Evolutionary conservation across 805 yeast species (phyloP), one percentile per base, ranked within the genome.

Genomic region (Wickerhamomyces xylosicus): DNA sequence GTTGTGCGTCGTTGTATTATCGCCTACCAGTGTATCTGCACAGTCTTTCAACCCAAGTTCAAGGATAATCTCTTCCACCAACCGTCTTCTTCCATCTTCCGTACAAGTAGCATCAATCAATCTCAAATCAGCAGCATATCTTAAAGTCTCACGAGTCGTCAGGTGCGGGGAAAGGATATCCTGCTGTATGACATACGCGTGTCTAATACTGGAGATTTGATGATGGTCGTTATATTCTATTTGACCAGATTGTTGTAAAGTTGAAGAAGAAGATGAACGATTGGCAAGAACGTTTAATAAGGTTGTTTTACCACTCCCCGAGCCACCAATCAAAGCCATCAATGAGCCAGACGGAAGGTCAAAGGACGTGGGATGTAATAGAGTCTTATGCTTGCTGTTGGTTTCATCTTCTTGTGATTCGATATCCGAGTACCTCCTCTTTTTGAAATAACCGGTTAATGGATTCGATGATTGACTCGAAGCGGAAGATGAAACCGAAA

Each of bases 251-350:
- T 67, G 64, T 3, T 41, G 43, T 40, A 75, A 50, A 6, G 33
- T 6, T 5, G 33, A 31, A 8, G 33, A 31, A 7, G 69, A 61
- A 9, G 62, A 54, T 0, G 66, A 47, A 45, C 82, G 57, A 33
- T 72, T 68, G 0, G 86, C 81, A 25, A 81, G 57, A 1, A 74
- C 73, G 51, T 86, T 86, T 27, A 86, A 62, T 35, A 85, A 54
- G 0, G 95, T 84, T 0, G 95, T 86, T 52, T 86, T 85, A 3
- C 95, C 95, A 3, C 87, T 77, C 0, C 95, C 95, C 0, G 90
- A 80, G 0, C 95, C 94, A 6, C 95, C 95, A 64, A 86, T 76
- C 9, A 86, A 81, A 4, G 95, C 95, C 64, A 85, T 69, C 33
- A 86, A 53, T 2, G 80, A 66, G 13, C 85, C 84, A n/a, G 70